phyloP scores from a whole-genome alignment of 352 stramenopile species.

The Phytopythium cucurbitacearum region DNA sequence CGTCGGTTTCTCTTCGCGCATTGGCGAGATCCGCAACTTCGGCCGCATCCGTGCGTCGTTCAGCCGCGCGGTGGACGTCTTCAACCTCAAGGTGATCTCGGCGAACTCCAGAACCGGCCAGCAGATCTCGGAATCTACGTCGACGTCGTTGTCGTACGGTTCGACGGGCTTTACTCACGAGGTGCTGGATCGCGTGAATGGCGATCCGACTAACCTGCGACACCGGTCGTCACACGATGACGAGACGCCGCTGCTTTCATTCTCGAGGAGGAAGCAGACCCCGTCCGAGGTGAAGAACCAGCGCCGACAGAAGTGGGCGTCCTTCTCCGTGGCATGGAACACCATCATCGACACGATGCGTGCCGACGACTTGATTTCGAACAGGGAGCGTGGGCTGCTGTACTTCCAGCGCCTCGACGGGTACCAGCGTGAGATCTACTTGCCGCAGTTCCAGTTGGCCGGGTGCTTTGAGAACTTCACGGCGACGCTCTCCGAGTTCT shows the following conservation, averaged over 20 bases:
- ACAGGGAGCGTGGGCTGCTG: conserved; percentile 86
- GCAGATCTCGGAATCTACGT: conserved; percentile 32
- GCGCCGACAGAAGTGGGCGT: conserved; percentile 97
- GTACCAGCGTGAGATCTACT: conserved; percentile 97
- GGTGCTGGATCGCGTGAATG: conserved; percentile 49
- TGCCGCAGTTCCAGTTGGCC: conserved; percentile 97
- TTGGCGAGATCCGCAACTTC: conserved; percentile 96
- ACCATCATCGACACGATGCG: conserved; percentile 96
- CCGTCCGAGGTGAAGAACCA: conserved; percentile 85
- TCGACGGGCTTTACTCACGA: conserved; percentile 46
- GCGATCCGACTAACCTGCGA: conserved; percentile 19
- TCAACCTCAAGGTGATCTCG: conserved; percentile 84
- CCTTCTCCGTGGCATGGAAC: conserved; percentile 97
- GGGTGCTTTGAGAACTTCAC: conserved; percentile 94
- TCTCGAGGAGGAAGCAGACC: conserved; percentile 82
- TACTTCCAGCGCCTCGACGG: conserved; percentile 95
- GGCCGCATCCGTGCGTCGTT: conserved; percentile 83
- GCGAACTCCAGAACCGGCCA: conserved; percentile 69
- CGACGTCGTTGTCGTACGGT: conserved; percentile 36
- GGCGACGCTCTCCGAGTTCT: conserved; percentile 67
- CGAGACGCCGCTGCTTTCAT: conserved; percentile 79
- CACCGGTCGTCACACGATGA: conserved; percentile 30
- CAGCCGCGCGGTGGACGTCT: conserved; percentile 80
- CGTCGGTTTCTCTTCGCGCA: conserved; percentile 94
- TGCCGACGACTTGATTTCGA: conserved; percentile 89